Conservation (phyloP, 495 filamentous ascomycete genomes). For the Hypomontagnella submonticulosa region DNA sequence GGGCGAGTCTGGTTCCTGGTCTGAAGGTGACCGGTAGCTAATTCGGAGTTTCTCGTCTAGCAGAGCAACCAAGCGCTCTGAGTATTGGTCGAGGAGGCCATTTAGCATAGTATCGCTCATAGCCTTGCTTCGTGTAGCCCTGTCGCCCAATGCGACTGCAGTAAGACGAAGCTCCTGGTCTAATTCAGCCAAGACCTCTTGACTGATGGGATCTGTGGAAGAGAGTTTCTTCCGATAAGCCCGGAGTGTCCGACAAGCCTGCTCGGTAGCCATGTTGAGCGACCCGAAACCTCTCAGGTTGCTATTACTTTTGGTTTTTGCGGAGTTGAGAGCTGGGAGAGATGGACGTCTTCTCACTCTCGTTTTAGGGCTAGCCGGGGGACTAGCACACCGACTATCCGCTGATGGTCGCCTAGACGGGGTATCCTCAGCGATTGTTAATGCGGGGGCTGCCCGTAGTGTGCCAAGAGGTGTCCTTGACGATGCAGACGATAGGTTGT, state of each 20-base stretch:
- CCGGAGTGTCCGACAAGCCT: conserved; percentile 79
- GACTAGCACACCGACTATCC: conserved; percentile 55
- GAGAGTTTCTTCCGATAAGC: conserved; percentile 85
- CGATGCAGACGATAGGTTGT: conserved; percentile 47
- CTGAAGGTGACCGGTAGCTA: conserved; percentile 40
- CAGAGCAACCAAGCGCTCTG: conserved; percentile 73
- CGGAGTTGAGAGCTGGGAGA: conserved; percentile 68
- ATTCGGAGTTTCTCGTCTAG: conserved; percentile 74
- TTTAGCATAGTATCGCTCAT: conserved; percentile 69
- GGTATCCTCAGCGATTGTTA: conserved; percentile 50
- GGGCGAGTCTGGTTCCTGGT: conserved; percentile 45
- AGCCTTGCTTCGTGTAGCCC: conserved; percentile 61
- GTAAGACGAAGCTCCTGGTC: conserved; percentile 84
- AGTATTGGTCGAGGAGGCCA: conserved; percentile 76
- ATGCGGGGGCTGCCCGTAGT: conserved; percentile 46
- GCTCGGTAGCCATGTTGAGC: conserved; percentile 80
- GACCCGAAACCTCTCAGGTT: conserved; percentile 67
- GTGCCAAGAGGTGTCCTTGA: conserved; percentile 50
- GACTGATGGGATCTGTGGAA: conserved; percentile 68
- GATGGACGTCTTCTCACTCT: conserved; percentile 61
- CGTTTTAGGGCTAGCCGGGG: conserved; percentile 58
- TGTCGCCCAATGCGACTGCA: conserved; percentile 72
- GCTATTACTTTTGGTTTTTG: conserved; percentile 61
- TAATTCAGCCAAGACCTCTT: conserved; percentile 75
- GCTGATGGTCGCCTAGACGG: conserved; percentile 54